phyloP scores from a whole-genome alignment of 192 early-diverging fungal species.

The Coemansia pectinata region DNA sequence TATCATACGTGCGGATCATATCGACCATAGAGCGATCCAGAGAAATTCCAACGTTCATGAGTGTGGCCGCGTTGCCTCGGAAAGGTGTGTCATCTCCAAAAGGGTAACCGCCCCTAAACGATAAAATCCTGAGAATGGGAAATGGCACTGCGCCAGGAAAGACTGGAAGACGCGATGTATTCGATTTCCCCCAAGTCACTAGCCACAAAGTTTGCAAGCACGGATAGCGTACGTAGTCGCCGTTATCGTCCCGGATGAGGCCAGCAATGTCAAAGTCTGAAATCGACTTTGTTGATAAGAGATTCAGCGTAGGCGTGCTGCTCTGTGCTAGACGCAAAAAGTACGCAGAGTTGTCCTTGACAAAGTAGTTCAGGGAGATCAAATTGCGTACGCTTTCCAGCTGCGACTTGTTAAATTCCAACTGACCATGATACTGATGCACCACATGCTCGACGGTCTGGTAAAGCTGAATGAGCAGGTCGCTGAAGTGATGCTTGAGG shows the following conservation, averaged over 20 bases:
- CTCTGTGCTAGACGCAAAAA: not conserved
- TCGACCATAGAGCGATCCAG: not conserved
- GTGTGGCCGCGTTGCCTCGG: not conserved
- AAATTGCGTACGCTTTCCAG: not conserved
- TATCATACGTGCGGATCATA: not conserved
- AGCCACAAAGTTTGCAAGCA: not conserved
- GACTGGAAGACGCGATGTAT: not conserved
- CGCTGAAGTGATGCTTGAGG: not conserved
- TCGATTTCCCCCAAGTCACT: too few species aligned
- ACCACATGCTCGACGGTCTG: not conserved
- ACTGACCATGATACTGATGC: not conserved
- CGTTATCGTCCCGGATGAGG: not conserved
- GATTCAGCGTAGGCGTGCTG: not conserved
- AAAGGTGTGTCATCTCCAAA: not conserved
- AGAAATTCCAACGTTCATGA: not conserved
- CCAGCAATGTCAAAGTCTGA: not conserved
- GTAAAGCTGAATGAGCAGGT: not conserved
- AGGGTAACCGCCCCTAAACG: not conserved
- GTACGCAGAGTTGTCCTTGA: not conserved
- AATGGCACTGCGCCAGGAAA: not conserved
- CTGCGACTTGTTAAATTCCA: not conserved
- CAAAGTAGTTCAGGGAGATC: not conserved
- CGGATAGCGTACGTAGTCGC: not conserved
- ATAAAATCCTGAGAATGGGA: not conserved
- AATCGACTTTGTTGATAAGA: not conserved